These are phyloP conservation scores for Nannochloropsis salina DNA, from an alignment of 108 stramenopile species.

Conservation along the genomic window DNA sequence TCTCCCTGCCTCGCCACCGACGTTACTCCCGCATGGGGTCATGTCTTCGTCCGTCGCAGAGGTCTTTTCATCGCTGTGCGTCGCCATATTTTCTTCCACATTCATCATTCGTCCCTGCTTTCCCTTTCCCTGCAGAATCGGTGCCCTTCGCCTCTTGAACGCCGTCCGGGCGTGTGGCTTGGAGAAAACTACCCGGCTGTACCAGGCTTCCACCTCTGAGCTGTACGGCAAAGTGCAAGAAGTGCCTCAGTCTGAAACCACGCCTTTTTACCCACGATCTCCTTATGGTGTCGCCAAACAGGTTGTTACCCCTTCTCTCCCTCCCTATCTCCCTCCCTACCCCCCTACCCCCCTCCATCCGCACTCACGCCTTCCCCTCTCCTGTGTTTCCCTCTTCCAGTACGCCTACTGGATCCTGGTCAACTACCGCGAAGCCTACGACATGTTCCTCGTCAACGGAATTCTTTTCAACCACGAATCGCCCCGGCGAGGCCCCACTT, in stretches of 20 bases:
- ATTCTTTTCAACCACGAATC: slow-evolving; percentile 98
- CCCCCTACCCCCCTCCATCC: no score
- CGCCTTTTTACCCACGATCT: slow-evolving; percentile 98
- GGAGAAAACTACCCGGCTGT: not conserved
- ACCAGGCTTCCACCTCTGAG: slow-evolving; percentile 93
- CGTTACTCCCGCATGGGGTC: not conserved
- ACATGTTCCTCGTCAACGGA: slow-evolving; percentile 91
- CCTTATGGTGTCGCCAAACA: slow-evolving; percentile 99
- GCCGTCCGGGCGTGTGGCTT: slow-evolving; percentile 75
- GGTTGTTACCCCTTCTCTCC: not conserved
- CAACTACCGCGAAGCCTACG: slow-evolving; percentile 98
- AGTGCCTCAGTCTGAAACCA: slow-evolving; percentile 94
- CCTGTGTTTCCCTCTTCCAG: slow-evolving; percentile 27
- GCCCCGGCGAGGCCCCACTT: slow-evolving; percentile 94
- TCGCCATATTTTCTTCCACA: no score
- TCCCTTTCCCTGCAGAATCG: slow-evolving; percentile 52
- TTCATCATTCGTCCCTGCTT: not conserved
- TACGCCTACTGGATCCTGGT: slow-evolving; percentile 97
- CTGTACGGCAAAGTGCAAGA: slow-evolving; percentile 97
- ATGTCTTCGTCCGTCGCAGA: no score
- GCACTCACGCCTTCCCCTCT: no score
- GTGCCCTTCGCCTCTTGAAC: slow-evolving; percentile 95
- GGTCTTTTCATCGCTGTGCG: no score
- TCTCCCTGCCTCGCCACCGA: not conserved
- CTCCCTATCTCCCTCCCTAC: not conserved